These are phyloP conservation scores for Solanum peruvianum DNA, from an alignment of 257 asterid species.

Conservation along the genomic window DNA sequence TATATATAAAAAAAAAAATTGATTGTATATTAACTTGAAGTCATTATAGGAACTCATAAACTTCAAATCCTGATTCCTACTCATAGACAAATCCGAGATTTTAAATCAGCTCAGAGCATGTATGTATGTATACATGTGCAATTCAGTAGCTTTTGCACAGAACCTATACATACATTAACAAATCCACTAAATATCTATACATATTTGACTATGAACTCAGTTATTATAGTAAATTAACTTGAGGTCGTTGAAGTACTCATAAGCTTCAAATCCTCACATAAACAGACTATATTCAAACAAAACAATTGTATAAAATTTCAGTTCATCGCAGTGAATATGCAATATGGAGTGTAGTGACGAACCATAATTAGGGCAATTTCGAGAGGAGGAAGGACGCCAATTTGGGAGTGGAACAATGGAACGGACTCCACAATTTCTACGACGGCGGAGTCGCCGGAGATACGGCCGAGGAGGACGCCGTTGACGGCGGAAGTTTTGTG, in stretches of 20 bases:
- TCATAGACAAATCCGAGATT: neutral
- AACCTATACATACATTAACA: neutral
- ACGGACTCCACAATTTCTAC: conserved; percentile 80
- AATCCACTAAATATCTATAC: neutral
- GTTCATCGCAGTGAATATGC: neutral
- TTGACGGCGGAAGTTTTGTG: conserved; percentile 80
- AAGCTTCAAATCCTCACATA: neutral
- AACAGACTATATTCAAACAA: neutral
- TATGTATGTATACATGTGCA: neutral
- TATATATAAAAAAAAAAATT: too few relatives aligned
- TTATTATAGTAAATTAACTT: neutral
- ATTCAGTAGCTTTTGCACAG: neutral
- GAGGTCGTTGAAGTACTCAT: neutral
- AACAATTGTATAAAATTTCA: neutral
- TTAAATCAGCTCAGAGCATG: neutral
- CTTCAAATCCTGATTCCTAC: neutral
- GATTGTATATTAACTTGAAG: neutral
- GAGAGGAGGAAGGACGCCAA: conserved; percentile 83
- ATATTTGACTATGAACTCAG: neutral
- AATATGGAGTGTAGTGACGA: neutral
- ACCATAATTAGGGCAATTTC: conserved; percentile 89
- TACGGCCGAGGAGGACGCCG: conserved; percentile 76
- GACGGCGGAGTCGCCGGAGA: conserved; percentile 25
- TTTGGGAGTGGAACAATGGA: conserved; percentile 87
- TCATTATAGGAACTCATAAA: neutral